phyloP scores from a whole-genome alignment of 805 yeast genomes.

The Candida ficus region DNA sequence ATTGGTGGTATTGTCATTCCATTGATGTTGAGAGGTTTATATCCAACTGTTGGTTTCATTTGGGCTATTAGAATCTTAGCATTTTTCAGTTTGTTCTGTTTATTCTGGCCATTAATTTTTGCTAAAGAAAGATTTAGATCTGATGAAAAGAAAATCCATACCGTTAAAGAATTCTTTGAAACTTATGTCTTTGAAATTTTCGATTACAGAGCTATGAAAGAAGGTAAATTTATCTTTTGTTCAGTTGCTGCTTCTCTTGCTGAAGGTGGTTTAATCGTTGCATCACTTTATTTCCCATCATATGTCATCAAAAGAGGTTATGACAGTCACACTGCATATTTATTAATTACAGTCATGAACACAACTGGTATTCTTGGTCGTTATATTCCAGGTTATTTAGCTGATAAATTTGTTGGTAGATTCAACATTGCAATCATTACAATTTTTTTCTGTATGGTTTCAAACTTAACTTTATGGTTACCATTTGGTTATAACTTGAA shows the following conservation, averaged over 20 bases:
- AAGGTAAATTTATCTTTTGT: conserved; percentile 37
- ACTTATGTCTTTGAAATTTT: conserved; percentile 28
- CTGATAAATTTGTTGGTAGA: conserved; percentile 43
- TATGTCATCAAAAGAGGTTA: conserved; percentile 46
- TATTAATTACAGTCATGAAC: conserved; percentile 42
- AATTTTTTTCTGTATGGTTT: conserved; percentile 29
- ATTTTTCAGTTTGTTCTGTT: conserved; percentile 38
- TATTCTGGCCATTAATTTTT: conserved; percentile 30
- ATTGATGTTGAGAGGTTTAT: conserved; percentile 45
- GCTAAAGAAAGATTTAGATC: conserved; percentile 35
- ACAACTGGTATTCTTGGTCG: conserved; percentile 43
- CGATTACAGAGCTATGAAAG: conserved; percentile 37
- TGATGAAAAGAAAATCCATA: conserved; percentile 14
- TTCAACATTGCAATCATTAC: conserved; percentile 45
- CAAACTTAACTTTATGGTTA: conserved; percentile 36
- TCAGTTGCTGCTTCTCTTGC: conserved; percentile 39
- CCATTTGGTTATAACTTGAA: conserved; percentile 34
- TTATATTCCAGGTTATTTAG: conserved; percentile 38
- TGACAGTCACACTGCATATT: conserved; percentile 36
- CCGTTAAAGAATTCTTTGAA: conserved; percentile 10
- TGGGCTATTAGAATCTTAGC: conserved; percentile 59
- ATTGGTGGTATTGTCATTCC: conserved; percentile 55
- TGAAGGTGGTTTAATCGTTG: conserved; percentile 28
- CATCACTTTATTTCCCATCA: conserved; percentile 47
- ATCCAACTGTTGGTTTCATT: conserved; percentile 44